Conservation (phyloP, 2,329 filamentous ascomycete species). For the Zasmidium cellare region DNA sequence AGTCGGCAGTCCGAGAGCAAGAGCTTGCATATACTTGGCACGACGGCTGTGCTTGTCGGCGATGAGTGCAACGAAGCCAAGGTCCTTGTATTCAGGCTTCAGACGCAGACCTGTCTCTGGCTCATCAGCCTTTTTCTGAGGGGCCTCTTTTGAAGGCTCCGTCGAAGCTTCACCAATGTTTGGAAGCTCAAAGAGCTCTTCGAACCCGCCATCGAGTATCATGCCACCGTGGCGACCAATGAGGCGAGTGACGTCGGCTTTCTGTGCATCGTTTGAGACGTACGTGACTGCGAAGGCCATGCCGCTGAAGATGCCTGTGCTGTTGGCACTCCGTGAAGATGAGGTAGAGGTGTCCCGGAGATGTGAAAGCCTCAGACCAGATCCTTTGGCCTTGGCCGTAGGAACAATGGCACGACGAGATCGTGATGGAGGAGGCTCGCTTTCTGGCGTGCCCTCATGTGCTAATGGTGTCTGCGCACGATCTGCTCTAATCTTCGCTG, state of each 20-base stretch:
- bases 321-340: conserved; percentile 10
- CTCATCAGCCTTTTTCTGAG: conserved; percentile 20
- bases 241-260: conserved; percentile 58
- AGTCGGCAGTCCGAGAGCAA: conserved; percentile 86
- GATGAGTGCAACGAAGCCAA: conserved; percentile 82
- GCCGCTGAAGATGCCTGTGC: conserved; percentile 62
- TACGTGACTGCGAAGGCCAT: conserved; percentile 91
- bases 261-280: conserved; percentile 56
- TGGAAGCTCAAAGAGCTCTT: conserved; percentile 68
- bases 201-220: conserved; percentile 74
- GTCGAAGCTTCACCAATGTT: conserved; percentile 32
- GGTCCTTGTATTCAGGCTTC: conserved; percentile 49
- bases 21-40: conserved; percentile 89
- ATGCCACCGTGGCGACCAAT: conserved; percentile 72
- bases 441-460: conserved; percentile 36
- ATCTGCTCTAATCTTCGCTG: conserved; percentile 1
- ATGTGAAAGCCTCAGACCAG: conserved; percentile 15
- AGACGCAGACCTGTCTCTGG: conserved; percentile 42
- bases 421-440: conserved; percentile 51
- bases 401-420: conserved; percentile 41
- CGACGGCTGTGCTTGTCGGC: conserved; percentile 83
- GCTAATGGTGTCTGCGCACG: conserved; percentile 18
- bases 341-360: conserved; percentile 29
- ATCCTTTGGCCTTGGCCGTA: conserved; percentile 11
- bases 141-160: conserved; percentile 19